Conservation (phyloP, 2,329 filamentous ascomycete species). For the Beauveria bassiana region DNA sequence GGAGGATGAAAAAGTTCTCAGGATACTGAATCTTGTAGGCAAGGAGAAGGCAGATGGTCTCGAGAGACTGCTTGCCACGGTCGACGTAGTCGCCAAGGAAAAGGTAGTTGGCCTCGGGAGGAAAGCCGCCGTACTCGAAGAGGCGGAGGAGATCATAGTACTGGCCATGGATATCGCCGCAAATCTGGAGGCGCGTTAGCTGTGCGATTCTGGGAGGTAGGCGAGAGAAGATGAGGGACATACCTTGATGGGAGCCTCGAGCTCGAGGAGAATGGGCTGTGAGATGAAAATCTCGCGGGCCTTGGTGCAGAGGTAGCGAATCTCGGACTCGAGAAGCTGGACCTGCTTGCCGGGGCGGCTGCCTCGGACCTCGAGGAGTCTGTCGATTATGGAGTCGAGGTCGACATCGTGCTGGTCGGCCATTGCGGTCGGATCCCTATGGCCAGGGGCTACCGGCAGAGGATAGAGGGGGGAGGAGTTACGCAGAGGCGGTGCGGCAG, state of each 20-base stretch:
- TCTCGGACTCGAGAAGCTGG: constrained; percentile 91
- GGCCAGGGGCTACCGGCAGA: not conserved
- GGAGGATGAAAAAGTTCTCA: constrained; percentile 98
- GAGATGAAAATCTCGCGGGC: constrained; percentile 99
- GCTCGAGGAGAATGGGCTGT: constrained; percentile 93
- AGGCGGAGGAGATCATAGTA: constrained; percentile 96
- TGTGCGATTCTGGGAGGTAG: not conserved
- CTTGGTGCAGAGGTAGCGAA: constrained; percentile 96
- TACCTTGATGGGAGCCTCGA: constrained; percentile 99
- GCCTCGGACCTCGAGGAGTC: constrained; percentile 92
- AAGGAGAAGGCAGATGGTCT: constrained; percentile 93
- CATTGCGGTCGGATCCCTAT: constrained; percentile 29
- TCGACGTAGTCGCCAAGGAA: constrained; percentile 99
- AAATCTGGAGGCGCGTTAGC: constrained; percentile 59
- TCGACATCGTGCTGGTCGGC: constrained; percentile 79
- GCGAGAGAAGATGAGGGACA: constrained; percentile 20
- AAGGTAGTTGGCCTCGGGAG: constrained; percentile 97
- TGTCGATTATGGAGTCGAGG: constrained; percentile 98
- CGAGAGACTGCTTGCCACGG: constrained; percentile 96
- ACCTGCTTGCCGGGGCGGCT: constrained; percentile 98
- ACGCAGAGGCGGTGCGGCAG: not conserved
- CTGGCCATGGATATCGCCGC: constrained; percentile 97
- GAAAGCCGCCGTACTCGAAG: constrained; percentile 98
- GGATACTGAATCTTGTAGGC: constrained; percentile 99
- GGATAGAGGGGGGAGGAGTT: not conserved